Evolutionary conservation across 2,329 filamentous ascomycete species (phyloP).

Genomic region (Didymella exigua): DNA sequence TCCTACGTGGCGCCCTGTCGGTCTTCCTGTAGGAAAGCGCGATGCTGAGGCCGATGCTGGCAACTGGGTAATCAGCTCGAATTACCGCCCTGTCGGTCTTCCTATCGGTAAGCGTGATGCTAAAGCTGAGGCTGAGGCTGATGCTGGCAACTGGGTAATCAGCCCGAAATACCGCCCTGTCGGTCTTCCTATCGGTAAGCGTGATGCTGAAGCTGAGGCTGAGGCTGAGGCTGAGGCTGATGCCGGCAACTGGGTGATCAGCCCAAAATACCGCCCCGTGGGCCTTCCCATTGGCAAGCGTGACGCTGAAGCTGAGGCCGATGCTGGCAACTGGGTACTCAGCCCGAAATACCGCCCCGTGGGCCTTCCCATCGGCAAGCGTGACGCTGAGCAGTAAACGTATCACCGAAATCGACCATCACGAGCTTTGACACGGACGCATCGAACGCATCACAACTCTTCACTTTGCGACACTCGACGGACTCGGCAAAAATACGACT

Average conservation of each 20-base stretch:
- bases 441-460: constrained; percentile 3
- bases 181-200: constrained; percentile 21
- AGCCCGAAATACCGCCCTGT: constrained; percentile 3
- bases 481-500: neutral
- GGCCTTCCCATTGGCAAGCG: constrained; percentile 15
- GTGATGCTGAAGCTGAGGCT: constrained; percentile 35
- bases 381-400: constrained; percentile 33
- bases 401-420: neutral
- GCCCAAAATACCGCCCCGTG: constrained; percentile 3
- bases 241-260: neutral
- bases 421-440: neutral
- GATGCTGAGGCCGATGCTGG: neutral
- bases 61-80: neutral
- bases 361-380: constrained; percentile 33
- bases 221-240: constrained; percentile 15
- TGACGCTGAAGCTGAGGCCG: constrained; percentile 17
- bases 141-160: neutral
- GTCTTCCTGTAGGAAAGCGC: constrained; percentile 27
- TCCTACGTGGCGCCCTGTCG: constrained; percentile 18
- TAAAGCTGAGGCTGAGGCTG: neutral
- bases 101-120: constrained; percentile 26
- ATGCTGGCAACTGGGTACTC: neutral
- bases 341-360: constrained; percentile 15
- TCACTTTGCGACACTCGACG: constrained; percentile 1
- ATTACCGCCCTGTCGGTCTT: constrained; percentile 20